Evolutionary conservation across 306 rosid genomes (phyloP), one percentile per base, ranked within the genome.

Genomic region (Malus orientalis): DNA sequence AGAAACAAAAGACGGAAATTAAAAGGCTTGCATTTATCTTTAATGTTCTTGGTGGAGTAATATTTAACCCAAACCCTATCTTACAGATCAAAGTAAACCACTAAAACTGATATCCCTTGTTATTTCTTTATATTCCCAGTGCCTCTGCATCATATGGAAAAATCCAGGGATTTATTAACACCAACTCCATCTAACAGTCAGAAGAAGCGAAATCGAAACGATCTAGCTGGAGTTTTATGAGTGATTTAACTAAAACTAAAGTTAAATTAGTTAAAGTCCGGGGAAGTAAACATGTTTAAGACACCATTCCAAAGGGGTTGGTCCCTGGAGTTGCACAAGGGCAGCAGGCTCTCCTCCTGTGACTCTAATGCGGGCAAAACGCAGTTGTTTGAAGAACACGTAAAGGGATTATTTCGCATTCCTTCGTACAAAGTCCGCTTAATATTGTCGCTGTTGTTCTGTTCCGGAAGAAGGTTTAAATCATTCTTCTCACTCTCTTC

Each of bases 231-330:
- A 67, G 62, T 6, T 22, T 51, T 57, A 23, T 23, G 23, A n/a
- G 61, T 14, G 11, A 29, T 53, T 11, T 25, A 18, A 18, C 20
- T 16, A 16, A 16, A 22, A 61, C 57, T 8, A 2, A 12, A 14
- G 64, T 51, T 73, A 60, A 64, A 7, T 85, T 76, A 84, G 74
- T 83, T 71, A 6, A 76, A 71, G 18, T 53, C 67, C 5, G 67
- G 10, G 4, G 69, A 29, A 60, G 85, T 27, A 18, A 63, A 77
- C 73, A 71, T 53, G 81, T 83, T 74, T 51, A 82, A 74, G 83
- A 85, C 49, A 76, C 80, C 76, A 75, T 60, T 81, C 87, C 96
- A 84, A 11, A 78, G 60, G 22, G 88, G 69, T 19, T 81, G 84
- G 42, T 44, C 69, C 23, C 59, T 83, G 55, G 78, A 80, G 38